Conservation (phyloP, 2,329 filamentous ascomycete genomes). For the Penicillium sp. region DNA sequence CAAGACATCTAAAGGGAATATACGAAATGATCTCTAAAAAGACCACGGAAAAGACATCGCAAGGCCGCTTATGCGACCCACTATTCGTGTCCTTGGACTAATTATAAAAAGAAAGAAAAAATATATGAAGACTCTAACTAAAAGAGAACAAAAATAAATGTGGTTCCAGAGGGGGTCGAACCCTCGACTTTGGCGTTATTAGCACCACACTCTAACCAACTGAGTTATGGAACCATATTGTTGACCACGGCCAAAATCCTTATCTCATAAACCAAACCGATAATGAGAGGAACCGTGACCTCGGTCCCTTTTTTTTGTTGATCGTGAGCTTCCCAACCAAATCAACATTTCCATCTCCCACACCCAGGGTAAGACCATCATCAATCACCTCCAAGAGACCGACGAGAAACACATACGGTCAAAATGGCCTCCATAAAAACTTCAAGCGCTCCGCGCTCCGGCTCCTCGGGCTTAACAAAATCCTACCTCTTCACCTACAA, state of each 20-base stretch:
- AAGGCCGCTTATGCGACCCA: too few species aligned
- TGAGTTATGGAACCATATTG: slow-evolving; percentile 2
- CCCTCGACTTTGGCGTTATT: slow-evolving; percentile 3
- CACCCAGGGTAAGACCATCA: slow-evolving; percentile 7
- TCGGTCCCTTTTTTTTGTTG: slow-evolving; percentile 6
- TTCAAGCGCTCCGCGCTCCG: slow-evolving; percentile 12
- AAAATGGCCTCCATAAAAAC: slow-evolving; percentile 18
- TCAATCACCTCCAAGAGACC: slow-evolving; percentile 2
- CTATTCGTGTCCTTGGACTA: too few species aligned
- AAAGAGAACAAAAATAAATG: too few species aligned
- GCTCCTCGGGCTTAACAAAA: slow-evolving; percentile 51
- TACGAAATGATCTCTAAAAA: too few species aligned
- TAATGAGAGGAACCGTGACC: too few species aligned
- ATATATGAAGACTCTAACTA: too few species aligned
- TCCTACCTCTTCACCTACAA: slow-evolving; percentile 86
- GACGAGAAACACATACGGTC: neutral
- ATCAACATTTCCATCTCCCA: slow-evolving; percentile 9
- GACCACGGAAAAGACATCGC: too few species aligned
- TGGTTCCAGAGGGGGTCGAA: slow-evolving; percentile 6
- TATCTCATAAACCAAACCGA: neutral
- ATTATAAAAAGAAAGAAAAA: too few species aligned
- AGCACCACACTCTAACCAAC: slow-evolving; percentile 3
- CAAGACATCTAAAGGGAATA: too few species aligned
- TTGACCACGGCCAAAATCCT: neutral
- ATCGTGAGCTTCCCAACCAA: slow-evolving; percentile 5